Conservation (phyloP, 306 rosid genomes). For the Arachis stenosperma region DNA sequence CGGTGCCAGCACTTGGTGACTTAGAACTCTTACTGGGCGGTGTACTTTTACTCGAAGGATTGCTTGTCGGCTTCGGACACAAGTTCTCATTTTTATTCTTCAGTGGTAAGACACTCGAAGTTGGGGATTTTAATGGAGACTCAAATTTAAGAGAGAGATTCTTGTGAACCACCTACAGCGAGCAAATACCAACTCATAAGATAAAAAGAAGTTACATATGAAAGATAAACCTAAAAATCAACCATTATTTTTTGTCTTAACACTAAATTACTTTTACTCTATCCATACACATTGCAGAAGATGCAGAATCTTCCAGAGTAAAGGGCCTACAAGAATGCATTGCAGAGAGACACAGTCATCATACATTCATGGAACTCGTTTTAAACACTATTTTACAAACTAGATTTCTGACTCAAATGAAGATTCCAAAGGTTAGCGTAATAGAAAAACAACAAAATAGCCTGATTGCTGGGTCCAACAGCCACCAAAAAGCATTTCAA, state of each 20-base stretch:
- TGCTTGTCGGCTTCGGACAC: slow-evolving; percentile 44
- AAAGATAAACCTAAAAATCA: not conserved
- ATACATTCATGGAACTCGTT: slow-evolving; percentile 16
- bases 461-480: slow-evolving; percentile 24
- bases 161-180: slow-evolving; percentile 51
- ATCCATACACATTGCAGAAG: slow-evolving; percentile 1
- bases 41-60: slow-evolving; percentile 33
- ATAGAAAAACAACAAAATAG: not conserved
- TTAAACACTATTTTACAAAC: not conserved
- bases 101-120: slow-evolving; percentile 48
- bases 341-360: not conserved
- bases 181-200: slow-evolving; percentile 29
- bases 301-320: slow-evolving; percentile 28
- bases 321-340: slow-evolving; percentile 19
- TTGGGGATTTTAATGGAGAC: slow-evolving; percentile 46
- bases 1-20: slow-evolving; percentile 14
- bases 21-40: not conserved
- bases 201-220: slow-evolving; percentile 7
- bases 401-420: not conserved
- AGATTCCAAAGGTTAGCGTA: slow-evolving; percentile 2
- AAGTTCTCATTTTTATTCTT: slow-evolving; percentile 52
- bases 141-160: slow-evolving; percentile 43
- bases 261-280: not conserved
- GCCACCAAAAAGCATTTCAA: slow-evolving; percentile 24
- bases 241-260: not conserved